Percentiles rank a stretch among this genome's conserved stretches.
phyloP scores from a whole-genome alignment of 495 filamentous ascomycete genomes.

The Neurospora sp. region DNA sequence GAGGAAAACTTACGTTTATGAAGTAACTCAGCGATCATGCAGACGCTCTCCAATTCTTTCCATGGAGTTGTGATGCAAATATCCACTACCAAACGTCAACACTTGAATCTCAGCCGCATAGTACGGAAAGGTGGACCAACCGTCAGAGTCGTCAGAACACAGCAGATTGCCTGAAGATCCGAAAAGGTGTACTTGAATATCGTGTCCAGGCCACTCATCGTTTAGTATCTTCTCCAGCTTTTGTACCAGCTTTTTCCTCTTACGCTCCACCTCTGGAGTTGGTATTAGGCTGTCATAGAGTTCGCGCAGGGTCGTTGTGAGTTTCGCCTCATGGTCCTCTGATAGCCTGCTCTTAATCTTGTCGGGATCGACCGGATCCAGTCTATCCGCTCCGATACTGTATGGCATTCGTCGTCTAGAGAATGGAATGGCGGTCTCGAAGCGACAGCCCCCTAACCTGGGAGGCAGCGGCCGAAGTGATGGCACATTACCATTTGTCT shows the following conservation, averaged over 20 bases:
- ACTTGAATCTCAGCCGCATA: neutral
- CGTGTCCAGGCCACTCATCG: slow-evolving; percentile 78
- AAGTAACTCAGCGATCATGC: slow-evolving; percentile 74
- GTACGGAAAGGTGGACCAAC: slow-evolving; percentile 39
- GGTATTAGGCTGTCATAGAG: slow-evolving; percentile 81
- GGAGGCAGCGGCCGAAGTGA: slow-evolving; percentile 48
- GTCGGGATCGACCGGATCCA: slow-evolving; percentile 57
- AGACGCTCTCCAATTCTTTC: slow-evolving; percentile 74
- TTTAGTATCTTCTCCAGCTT: slow-evolving; percentile 85
- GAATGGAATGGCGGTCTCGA: slow-evolving; percentile 52
- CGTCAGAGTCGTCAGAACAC: slow-evolving; percentile 93
- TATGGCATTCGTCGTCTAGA: slow-evolving; percentile 76
- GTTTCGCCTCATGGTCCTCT: slow-evolving; percentile 63
- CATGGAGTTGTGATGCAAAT: slow-evolving; percentile 91
- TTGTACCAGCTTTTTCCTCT: slow-evolving; percentile 62
- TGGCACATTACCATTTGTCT: slow-evolving; percentile 63
- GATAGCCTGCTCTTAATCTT: slow-evolving; percentile 56
- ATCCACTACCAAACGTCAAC: slow-evolving; percentile 58
- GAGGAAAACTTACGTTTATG: slow-evolving; percentile 57
- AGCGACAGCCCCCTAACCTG: slow-evolving; percentile 57
- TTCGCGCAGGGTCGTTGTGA: slow-evolving; percentile 71
- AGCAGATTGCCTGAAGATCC: slow-evolving; percentile 93
- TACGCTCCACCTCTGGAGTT: slow-evolving; percentile 64
- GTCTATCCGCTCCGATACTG: slow-evolving; percentile 62
- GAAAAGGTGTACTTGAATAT: slow-evolving; percentile 88